A percentile compares a stretch with the other conserved stretches of the same genome.
These are phyloP conservation scores for Austroboletus novae-zelandiae DNA, from an alignment of 1,284 basidiomycete species.

Conservation along the genomic window DNA sequence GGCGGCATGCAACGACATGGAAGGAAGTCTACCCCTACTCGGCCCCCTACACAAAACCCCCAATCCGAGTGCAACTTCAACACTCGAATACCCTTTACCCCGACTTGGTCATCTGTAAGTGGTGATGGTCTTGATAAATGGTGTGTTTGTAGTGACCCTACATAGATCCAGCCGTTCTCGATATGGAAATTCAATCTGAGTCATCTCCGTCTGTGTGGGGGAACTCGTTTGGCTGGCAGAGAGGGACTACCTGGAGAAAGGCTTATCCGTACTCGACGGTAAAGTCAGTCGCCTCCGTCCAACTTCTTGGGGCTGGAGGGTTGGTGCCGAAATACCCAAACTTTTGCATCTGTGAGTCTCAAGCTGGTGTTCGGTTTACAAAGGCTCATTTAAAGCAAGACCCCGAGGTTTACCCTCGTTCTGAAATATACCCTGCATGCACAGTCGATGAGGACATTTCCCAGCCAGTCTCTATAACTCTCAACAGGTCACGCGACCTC, in stretches of 20 bases:
- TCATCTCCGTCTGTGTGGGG: conserved; percentile 9
- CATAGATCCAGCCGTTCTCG: conserved; percentile 39
- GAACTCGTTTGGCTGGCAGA: conserved; percentile 24
- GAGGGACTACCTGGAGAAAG: conserved; percentile 12
- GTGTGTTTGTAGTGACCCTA: background rate
- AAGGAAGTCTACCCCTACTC: conserved; percentile 24
- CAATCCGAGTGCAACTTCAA: conserved; percentile 5
- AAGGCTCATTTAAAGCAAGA: conserved; percentile 22
- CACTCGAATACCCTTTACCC: conserved; percentile 30
- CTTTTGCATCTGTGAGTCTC: conserved; percentile 25
- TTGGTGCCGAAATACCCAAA: conserved; percentile 18
- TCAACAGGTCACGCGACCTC: background rate
- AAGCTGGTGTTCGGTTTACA: background rate
- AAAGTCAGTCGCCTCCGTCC: conserved; percentile 4
- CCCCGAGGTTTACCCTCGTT: conserved; percentile 25
- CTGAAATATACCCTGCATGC: conserved; percentile 30
- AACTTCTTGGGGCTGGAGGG: conserved; percentile 10
- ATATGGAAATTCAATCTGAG: conserved; percentile 35
- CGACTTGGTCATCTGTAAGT: conserved; percentile 36
- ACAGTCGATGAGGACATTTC: conserved; percentile 1
- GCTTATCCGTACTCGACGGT: conserved; percentile 17
- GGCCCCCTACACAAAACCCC: background rate
- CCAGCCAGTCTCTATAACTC: conserved; percentile 2
- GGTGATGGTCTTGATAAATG: background rate
- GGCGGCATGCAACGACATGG: conserved; percentile 21